Evolutionary conservation across 176 grass and related monocot species (phyloP).

Genomic region (Sorghum bicolor): DNA sequence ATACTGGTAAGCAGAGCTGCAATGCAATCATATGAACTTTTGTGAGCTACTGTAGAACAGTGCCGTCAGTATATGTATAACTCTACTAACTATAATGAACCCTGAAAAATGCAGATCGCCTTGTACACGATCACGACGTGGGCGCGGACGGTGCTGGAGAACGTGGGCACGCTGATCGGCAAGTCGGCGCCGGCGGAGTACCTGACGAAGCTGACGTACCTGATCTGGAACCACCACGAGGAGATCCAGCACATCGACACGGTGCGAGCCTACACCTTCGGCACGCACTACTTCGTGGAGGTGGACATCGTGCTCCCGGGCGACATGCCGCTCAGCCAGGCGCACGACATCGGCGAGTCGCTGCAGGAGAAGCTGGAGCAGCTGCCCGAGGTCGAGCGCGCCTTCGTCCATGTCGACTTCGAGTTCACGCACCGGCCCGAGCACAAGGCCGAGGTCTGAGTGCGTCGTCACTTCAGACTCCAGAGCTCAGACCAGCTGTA

Average conservation of each 20-base stretch:
- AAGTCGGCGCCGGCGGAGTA: constrained; percentile 71
- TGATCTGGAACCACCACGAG: constrained; percentile 85
- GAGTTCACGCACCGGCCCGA: constrained; percentile 67
- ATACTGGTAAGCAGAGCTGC: constrained; percentile 56
- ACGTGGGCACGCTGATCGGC: constrained; percentile 68
- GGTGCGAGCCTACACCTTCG: constrained; percentile 73
- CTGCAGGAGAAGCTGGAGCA: constrained; percentile 88
- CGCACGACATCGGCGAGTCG: constrained; percentile 76
- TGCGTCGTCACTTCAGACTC: no score
- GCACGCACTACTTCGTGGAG: constrained; percentile 85
- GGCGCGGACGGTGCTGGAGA: constrained; percentile 82
- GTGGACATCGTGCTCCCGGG: constrained; percentile 73
- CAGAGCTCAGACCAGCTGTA: background rate
- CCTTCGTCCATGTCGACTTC: constrained; percentile 87
- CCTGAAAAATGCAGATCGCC: constrained; percentile 46
- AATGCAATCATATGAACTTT: background rate
- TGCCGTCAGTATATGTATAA: background rate
- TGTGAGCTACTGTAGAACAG: background rate
- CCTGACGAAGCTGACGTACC: constrained; percentile 83
- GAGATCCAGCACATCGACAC: constrained; percentile 82
- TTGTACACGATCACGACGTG: constrained; percentile 76
- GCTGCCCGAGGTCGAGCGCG: constrained; percentile 74
- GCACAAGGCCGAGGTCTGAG: constrained; percentile 61
- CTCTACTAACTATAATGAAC: background rate
- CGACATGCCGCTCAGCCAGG: constrained; percentile 65